phyloP scores from a whole-genome alignment of 441 rosid genomes.

The Viola pubescens region DNA sequence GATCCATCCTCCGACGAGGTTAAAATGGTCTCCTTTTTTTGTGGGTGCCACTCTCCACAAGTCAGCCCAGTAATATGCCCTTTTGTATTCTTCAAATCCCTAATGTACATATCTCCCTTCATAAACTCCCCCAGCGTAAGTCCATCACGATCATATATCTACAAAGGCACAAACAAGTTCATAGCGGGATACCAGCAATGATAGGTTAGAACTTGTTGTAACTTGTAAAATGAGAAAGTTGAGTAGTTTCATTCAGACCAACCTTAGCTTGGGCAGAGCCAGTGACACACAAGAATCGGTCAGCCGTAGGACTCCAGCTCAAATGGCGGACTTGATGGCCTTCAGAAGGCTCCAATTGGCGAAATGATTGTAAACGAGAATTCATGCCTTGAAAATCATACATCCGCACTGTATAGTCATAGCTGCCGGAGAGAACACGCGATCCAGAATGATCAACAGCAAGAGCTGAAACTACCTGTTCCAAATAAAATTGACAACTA shows the following conservation, averaged over 20 bases:
- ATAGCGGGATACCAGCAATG: constrained; percentile 8
- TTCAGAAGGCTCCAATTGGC: constrained; percentile 89
- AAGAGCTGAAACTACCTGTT: constrained; percentile 74
- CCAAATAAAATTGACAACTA: not conserved
- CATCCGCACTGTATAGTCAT: constrained; percentile 89
- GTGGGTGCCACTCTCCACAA: constrained; percentile 95
- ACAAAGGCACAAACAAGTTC: constrained; percentile 14
- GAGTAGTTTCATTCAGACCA: no score
- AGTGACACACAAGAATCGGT: constrained; percentile 75
- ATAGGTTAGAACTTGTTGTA: no score
- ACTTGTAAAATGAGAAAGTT: no score
- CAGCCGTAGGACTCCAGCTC: constrained; percentile 96
- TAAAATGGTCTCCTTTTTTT: constrained; percentile 70
- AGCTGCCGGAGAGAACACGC: constrained; percentile 89
- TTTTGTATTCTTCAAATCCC: constrained; percentile 93
- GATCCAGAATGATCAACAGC: constrained; percentile 97
- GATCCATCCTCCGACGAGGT: constrained; percentile 99
- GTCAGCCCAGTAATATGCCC: constrained; percentile 94
- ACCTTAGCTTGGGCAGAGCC: constrained; percentile 99
- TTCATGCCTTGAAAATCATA: constrained; percentile 98
- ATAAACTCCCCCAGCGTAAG: constrained; percentile 89
- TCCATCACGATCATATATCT: constrained; percentile 97
- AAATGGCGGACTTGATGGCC: constrained; percentile 92
- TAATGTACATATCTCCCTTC: constrained; percentile 97
- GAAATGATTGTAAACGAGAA: constrained; percentile 77